Conservation (phyloP, 805 yeast genomes). For the Schwanniomyces occidentalis region DNA sequence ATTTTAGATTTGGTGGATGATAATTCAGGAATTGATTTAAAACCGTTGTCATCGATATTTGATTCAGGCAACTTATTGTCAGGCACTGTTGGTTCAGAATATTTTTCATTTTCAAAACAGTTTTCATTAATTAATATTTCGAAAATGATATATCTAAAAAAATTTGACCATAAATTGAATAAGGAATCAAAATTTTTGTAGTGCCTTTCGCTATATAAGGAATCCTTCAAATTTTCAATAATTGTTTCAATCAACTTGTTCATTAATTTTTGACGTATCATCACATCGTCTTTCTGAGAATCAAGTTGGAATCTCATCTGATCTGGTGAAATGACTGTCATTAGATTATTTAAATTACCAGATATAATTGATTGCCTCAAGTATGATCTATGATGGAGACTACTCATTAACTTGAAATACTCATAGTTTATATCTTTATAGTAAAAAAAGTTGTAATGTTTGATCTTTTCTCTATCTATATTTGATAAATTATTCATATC, state of each 20-base stretch:
- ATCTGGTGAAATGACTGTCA: no score
- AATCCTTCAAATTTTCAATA: slow-evolving; percentile 15
- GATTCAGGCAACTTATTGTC: no score
- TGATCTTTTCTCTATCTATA: not conserved
- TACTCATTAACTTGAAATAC: slow-evolving; percentile 19
- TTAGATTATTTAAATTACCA: no score
- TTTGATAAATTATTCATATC: not conserved
- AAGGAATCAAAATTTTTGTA: slow-evolving; percentile 8
- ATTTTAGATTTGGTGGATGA: no score
- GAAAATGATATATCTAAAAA: slow-evolving; percentile 17
- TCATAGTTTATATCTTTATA: slow-evolving; percentile 23
- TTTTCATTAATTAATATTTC: slow-evolving; percentile 6
- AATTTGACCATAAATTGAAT: slow-evolving; percentile 21
- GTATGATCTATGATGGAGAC: no score
- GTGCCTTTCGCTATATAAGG: slow-evolving; percentile 8
- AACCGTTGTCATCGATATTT: no score
- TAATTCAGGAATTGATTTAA: no score
- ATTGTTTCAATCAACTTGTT: slow-evolving; percentile 15
- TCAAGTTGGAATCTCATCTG: no score
- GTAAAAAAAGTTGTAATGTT: slow-evolving; percentile 15
- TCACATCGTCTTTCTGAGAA: no score
- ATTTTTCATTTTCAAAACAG: not conserved
- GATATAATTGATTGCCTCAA: no score
- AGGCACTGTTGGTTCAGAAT: no score
- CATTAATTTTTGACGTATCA: slow-evolving; percentile 17